Base-by-base conservation (phyloP, 2,329 filamentous ascomycete species). In the Ceratocystis variospora region DNA sequence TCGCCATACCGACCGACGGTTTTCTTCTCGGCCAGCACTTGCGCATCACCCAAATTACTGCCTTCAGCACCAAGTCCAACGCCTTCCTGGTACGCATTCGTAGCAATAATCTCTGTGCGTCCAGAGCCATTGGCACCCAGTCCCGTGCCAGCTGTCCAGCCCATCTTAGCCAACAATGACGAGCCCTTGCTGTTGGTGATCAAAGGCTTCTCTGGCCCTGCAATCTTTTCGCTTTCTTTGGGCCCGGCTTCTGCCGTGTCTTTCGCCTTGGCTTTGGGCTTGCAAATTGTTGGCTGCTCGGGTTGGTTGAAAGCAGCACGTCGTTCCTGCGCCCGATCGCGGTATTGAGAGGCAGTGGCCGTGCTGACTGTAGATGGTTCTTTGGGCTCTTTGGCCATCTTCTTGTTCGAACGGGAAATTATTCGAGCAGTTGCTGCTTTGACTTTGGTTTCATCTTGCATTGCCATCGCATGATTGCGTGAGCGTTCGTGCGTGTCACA, bases 41-140 rank as follows among this genome's bases (percentile, higher is more conserved):
- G 78, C 33, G 87, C 87, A 74, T 89, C 86, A 12, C 87, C 87
- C 46, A 87, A 75, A 71, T 86, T 86, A n/a, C 84, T 81, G 0
- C 86, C 86, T 71, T 86, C 81, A 1, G 86, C 87, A 0, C 87
- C 87, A 17, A 90, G 75, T 1, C 87, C 87, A 1, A 88, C 87
- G 19, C 87, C 87, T 17, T 85, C 81, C 22, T 82, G 79, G 73
- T 89, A 90, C 7, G 85, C 80, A 64, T 83, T 80, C 12, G 85
- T 85, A 37, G 81, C 79, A 65, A 89, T 83, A 3, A 83, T 84
- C 63, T 86, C 81, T 0, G 82, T 87, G 55, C 83, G 79, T 0
- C 87, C 87, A 5, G 80, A 79, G 5, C 83, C 84, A 59, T 81
- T 79, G 0, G 81, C 84, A 1, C 87, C 87, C 3, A 89, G 77